phyloP scores from a whole-genome alignment of 257 asterid species.

The Solanum virginianum region DNA sequence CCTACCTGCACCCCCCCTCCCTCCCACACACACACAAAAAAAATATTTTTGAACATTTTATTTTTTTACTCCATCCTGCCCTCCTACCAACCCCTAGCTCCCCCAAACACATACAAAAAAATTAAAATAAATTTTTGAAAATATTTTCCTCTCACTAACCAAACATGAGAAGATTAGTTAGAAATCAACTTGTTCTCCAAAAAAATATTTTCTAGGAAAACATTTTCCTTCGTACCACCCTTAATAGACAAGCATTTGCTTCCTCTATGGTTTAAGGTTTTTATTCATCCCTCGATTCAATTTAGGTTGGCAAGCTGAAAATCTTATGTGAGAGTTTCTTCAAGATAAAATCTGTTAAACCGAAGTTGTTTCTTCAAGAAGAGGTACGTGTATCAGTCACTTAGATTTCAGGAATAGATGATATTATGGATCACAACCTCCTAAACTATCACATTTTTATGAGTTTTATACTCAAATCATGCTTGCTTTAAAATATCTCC shows the following conservation, averaged over 20 bases:
- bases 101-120: no score
- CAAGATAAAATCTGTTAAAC: conserved; percentile 73
- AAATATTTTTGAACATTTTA: no score
- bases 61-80: no score
- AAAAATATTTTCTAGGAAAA: no score
- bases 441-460: neutral
- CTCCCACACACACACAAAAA: no score
- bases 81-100: no score
- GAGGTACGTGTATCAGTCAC: conserved; percentile 42
- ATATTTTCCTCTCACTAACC: no score
- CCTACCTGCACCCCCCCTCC: no score
- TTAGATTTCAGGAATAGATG: neutral
- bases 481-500: neutral
- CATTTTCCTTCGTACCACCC: no score
- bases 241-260: neutral
- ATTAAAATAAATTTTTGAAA: no score
- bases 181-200: no score
- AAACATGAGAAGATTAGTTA: no score
- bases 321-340: conserved; percentile 82
- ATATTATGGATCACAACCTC: neutral
- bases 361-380: conserved; percentile 70
- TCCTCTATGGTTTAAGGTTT: neutral
- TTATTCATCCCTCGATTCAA: neutral
- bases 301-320: conserved; percentile 89
- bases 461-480: neutral